A percentile compares a stretch with the other conserved stretches of the same genome.
These are phyloP conservation scores for Cicer chorassanicum DNA, from an alignment of 306 rosid genomes.

Conservation along the genomic window DNA sequence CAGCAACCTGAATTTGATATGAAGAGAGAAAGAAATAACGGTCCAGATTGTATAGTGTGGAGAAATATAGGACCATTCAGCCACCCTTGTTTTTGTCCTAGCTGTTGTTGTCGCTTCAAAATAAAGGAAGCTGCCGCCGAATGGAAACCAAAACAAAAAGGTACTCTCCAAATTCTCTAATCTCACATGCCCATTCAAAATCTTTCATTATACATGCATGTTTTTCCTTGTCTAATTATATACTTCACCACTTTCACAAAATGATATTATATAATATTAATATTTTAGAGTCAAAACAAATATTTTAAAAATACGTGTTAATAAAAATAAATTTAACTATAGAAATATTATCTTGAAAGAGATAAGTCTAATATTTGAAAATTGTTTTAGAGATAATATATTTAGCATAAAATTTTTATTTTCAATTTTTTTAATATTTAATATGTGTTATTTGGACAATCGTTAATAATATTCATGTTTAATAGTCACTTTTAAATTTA, in stretches of 20 bases:
- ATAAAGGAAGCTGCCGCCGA: constrained; percentile 32
- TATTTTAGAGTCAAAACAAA: too few species aligned
- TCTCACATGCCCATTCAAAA: constrained; percentile 14
- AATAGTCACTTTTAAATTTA: too few species aligned
- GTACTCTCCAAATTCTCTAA: neutral
- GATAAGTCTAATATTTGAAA: too few species aligned
- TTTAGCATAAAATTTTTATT: too few species aligned
- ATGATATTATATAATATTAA: too few species aligned
- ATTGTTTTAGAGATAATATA: too few species aligned
- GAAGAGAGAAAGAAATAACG: neutral
- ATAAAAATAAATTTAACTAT: too few species aligned
- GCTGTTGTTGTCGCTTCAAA: constrained; percentile 37
- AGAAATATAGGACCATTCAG: constrained; percentile 39
- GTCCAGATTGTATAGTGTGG: constrained; percentile 28
- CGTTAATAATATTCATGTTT: too few species aligned
- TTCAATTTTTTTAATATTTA: too few species aligned
- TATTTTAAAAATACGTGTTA: too few species aligned
- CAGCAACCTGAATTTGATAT: constrained; percentile 17
- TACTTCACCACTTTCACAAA: neutral
- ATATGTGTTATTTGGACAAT: too few species aligned
- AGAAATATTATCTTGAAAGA: too few species aligned
- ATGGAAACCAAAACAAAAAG: neutral
- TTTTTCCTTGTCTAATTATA: neutral
- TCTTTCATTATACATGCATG: constrained; percentile 16
- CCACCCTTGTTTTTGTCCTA: constrained; percentile 29